These are phyloP conservation scores for Xylariales sp. DNA, from an alignment of 2,329 filamentous ascomycete species.

Conservation along the genomic window DNA sequence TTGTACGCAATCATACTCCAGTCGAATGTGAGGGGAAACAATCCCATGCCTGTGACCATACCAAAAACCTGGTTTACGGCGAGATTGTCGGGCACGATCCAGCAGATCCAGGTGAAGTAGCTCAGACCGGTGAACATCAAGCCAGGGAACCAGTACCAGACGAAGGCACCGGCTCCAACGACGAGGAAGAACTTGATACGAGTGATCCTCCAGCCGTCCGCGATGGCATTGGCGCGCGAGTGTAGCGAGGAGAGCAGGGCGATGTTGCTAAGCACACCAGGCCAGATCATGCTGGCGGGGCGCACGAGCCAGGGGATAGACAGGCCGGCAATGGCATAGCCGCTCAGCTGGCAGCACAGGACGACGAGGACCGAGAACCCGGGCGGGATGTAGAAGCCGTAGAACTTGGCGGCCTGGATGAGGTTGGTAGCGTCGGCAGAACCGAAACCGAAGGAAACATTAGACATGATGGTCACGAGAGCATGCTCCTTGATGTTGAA, in stretches of 20 bases:
- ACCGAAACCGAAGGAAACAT: conserved; percentile 41
- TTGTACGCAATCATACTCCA: conserved; percentile 34
- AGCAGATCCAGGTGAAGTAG: conserved; percentile 43
- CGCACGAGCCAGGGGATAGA: conserved; percentile 37
- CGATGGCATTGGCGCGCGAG: conserved; percentile 28
- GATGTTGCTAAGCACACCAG: conserved; percentile 43
- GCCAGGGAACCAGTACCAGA: conserved; percentile 48
- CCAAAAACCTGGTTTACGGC: conserved; percentile 45
- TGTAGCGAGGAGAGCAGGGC: conserved; percentile 38
- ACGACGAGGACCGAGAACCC: conserved; percentile 19
- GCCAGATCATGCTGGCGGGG: conserved; percentile 48
- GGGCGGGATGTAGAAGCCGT: conserved; percentile 30
- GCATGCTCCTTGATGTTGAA: conserved; percentile 45
- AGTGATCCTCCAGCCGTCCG: conserved; percentile 27
- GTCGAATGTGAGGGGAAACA: conserved; percentile 38
- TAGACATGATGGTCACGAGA: conserved; percentile 42
- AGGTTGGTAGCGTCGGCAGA: conserved; percentile 41
- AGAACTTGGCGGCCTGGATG: conserved; percentile 36
- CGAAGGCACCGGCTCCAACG: conserved; percentile 28
- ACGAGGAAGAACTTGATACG: conserved; percentile 28
- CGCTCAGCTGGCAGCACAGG: conserved; percentile 23
- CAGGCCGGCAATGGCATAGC: conserved; percentile 44
- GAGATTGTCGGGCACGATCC: conserved; percentile 42
- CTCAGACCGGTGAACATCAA: conserved; percentile 39
- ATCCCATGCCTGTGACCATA: conserved; percentile 33